These are phyloP conservation scores for Phalaenopsis equestris DNA, from an alignment of 106 monocot genomes.

Conservation along the genomic window DNA sequence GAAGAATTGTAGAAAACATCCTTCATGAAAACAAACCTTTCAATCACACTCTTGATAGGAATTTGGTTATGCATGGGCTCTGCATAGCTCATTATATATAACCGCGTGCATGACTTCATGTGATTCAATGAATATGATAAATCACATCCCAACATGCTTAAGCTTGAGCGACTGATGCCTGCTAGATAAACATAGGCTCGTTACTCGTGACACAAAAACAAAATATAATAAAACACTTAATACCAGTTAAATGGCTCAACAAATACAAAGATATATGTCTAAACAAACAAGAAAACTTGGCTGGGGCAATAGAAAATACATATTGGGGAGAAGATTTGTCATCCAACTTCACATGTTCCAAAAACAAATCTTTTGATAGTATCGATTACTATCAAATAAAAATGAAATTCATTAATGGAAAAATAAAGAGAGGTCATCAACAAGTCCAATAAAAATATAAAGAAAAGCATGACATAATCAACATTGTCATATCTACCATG, in stretches of 20 bases:
- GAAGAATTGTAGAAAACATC: neutral
- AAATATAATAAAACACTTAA: neutral
- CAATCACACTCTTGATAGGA: constrained; percentile 29
- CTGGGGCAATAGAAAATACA: neutral
- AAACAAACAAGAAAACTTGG: neutral
- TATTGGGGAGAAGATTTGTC: neutral
- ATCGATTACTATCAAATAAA: too few relatives aligned
- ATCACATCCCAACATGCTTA: constrained; percentile 29
- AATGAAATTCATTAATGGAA: neutral
- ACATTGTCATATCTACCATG: too few relatives aligned
- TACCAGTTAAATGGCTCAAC: neutral
- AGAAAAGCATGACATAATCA: too few relatives aligned
- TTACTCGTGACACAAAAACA: neutral
- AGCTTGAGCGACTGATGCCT: constrained; percentile 39
- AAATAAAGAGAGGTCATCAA: neutral
- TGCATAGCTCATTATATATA: constrained; percentile 47
- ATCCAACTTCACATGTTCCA: neutral
- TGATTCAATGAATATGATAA: constrained; percentile 45
- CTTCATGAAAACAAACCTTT: constrained; percentile 24
- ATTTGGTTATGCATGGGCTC: constrained; percentile 19
- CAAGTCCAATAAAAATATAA: too few relatives aligned
- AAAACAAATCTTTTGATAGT: too few relatives aligned
- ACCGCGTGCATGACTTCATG: constrained; percentile 27
- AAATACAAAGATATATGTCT: neutral
- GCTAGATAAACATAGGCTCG: constrained; percentile 2